phyloP scores from a whole-genome alignment of 2,329 filamentous ascomycete species.

The Pezicula rhizophila region DNA sequence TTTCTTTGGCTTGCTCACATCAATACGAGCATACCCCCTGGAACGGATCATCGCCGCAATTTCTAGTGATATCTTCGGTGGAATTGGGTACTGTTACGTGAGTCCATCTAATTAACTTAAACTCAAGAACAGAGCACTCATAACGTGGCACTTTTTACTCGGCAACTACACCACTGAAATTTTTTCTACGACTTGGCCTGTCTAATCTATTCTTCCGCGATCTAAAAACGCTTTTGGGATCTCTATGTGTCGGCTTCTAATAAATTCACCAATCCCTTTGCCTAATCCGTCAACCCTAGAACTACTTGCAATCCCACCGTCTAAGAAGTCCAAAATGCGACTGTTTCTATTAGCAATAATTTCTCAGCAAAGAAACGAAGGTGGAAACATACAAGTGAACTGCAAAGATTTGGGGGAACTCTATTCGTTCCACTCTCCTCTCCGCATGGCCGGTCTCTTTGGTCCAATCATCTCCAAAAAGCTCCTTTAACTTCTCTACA shows the following conservation, averaged over 20 bases:
- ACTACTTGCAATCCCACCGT: background rate
- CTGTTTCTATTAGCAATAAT: background rate
- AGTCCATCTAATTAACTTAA: too few species aligned
- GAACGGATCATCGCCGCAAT: too few species aligned
- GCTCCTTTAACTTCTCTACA: conserved; percentile 3
- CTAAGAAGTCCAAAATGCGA: conserved; percentile 2
- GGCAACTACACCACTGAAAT: too few species aligned
- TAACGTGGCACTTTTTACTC: too few species aligned
- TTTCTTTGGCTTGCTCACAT: too few species aligned
- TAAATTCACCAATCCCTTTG: conserved; percentile 15
- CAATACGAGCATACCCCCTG: too few species aligned
- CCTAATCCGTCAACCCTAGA: conserved; percentile 11
- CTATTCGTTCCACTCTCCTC: conserved; percentile 30
- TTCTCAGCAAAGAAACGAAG: background rate
- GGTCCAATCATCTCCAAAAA: conserved; percentile 12
- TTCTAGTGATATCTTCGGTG: too few species aligned
- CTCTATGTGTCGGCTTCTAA: conserved; percentile 12
- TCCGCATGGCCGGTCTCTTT: background rate
- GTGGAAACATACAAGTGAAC: conserved; percentile 6
- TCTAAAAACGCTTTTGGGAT: conserved; percentile 6
- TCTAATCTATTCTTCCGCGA: conserved; percentile 7
- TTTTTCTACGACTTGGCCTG: background rate
- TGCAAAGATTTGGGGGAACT: conserved; percentile 31
- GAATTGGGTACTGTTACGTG: too few species aligned
- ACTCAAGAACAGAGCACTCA: too few species aligned